Evolutionary conservation across 768 basidiomycete genomes (phyloP).

Genomic region (Candolleomyces aberdarensis): DNA sequence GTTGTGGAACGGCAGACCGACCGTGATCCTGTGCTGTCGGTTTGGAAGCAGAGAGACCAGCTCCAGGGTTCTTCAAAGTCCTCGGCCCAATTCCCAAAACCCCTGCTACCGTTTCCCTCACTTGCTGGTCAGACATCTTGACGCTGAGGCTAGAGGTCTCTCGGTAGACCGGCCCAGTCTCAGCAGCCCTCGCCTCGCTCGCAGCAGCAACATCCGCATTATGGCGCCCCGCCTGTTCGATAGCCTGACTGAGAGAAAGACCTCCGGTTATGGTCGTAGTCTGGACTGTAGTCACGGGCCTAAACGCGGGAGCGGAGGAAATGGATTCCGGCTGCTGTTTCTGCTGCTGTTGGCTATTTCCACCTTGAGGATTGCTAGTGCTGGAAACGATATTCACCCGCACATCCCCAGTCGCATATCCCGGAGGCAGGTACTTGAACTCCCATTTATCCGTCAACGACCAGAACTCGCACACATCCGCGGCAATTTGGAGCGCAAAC

Average conservation of each 20-base stretch:
- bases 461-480: slow-evolving; percentile 63
- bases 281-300: neutral
- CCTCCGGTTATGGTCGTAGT: neutral
- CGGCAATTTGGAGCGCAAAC: slow-evolving; percentile 69
- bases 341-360: too few species aligned
- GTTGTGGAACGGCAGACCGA: slow-evolving; percentile 6
- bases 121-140: neutral
- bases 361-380: neutral
- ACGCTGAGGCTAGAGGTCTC: neutral
- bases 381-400: slow-evolving; percentile 1
- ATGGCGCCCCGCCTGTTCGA: neutral
- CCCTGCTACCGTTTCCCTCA: neutral
- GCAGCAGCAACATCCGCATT: neutral
- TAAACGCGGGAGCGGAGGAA: neutral
- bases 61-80: neutral
- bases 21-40: neutral
- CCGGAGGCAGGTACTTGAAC: slow-evolving; percentile 46
- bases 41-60: neutral
- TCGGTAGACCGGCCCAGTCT: neutral
- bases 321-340: neutral
- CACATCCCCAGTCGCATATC: slow-evolving; percentile 6
- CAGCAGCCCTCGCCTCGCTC: too few species aligned
- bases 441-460: slow-evolving; percentile 73
- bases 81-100: neutral
- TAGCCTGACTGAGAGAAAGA: neutral